phyloP scores from a whole-genome alignment of 2,329 filamentous ascomycete species.

The Alternaria burnsii region DNA sequence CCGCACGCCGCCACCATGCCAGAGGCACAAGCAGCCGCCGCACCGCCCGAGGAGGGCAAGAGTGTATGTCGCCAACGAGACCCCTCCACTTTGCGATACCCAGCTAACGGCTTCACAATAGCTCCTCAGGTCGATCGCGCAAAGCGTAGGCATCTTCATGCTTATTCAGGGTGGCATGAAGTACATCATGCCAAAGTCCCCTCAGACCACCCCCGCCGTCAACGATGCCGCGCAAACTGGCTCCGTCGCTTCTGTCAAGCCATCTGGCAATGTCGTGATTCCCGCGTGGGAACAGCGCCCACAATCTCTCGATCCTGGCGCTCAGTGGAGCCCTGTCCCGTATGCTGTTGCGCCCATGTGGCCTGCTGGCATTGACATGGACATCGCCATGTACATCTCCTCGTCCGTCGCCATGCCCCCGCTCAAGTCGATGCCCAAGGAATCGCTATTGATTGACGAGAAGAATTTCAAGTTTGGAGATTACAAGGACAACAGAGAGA shows the following conservation, averaged over 20 bases:
- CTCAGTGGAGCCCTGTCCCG: slow-evolving; percentile 71
- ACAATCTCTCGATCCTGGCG: slow-evolving; percentile 58
- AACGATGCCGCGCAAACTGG: slow-evolving; percentile 31
- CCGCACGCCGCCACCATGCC: slow-evolving; percentile 38
- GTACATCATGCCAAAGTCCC: slow-evolving; percentile 59
- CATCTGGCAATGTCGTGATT: slow-evolving; percentile 42
- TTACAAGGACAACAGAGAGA: slow-evolving; percentile 77
- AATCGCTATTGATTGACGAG: slow-evolving; percentile 80
- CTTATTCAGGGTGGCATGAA: slow-evolving; percentile 65
- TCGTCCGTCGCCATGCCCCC: slow-evolving; percentile 74
- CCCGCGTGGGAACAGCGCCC: slow-evolving; percentile 50
- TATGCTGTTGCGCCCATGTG: slow-evolving; percentile 85
- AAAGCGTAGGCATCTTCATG: slow-evolving; percentile 68
- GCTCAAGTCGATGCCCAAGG: slow-evolving; percentile 70
- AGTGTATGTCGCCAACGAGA: slow-evolving; percentile 30
- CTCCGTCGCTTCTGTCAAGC: slow-evolving; percentile 24
- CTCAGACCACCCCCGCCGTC: slow-evolving; percentile 17
- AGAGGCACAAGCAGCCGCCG: slow-evolving; percentile 33
- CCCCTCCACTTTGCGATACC: neutral
- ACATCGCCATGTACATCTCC: slow-evolving; percentile 86
- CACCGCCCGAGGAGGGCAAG: slow-evolving; percentile 29
- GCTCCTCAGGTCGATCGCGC: slow-evolving; percentile 55
- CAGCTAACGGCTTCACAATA: slow-evolving; percentile 31
- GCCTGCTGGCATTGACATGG: slow-evolving; percentile 78
- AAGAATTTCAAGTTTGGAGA: slow-evolving; percentile 81